Evolutionary conservation across 805 yeast species (phyloP).

Genomic region (Sporopachydermia quercuum): DNA sequence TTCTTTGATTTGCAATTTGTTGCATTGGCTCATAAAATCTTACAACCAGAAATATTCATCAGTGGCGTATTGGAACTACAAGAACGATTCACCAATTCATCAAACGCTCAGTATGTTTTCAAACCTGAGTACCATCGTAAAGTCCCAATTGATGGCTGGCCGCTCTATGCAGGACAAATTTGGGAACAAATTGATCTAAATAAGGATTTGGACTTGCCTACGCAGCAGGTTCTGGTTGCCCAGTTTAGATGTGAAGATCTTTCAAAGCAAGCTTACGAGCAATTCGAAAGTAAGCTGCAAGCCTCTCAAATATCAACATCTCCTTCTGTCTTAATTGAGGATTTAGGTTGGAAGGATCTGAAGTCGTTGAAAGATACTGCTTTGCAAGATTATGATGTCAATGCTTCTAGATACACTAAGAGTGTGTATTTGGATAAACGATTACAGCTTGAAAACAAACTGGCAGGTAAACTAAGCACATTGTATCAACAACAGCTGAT

Average conservation of each 20-base stretch:
- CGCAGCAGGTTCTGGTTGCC: conserved; percentile 91
- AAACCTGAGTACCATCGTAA: conserved; percentile 61
- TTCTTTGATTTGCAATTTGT: conserved; percentile 78
- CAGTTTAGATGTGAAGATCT: conserved; percentile 91
- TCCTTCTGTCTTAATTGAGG: conserved; percentile 8
- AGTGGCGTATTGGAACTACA: conserved; percentile 50
- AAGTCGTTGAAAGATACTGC: conserved; percentile 29
- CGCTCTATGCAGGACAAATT: conserved; percentile 73
- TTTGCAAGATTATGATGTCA: conserved; percentile 41
- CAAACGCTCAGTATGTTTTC: conserved; percentile 30
- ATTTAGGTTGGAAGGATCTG: conserved; percentile 27
- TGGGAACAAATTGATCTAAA: conserved; percentile 92
- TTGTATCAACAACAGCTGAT: conserved; percentile 29
- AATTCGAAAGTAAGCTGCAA: conserved; percentile 24
- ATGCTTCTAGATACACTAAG: conserved; percentile 63
- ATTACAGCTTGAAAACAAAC: conserved; percentile 27
- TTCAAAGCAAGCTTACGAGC: conserved; percentile 33
- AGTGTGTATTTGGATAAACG: conserved; percentile 56
- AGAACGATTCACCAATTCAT: conserved; percentile 29
- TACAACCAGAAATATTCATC: conserved; percentile 59
- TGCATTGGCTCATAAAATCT: conserved; percentile 71
- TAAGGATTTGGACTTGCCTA: conserved; percentile 90
- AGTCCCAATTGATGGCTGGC: conserved; percentile 94
- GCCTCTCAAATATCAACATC: conserved; percentile 10
- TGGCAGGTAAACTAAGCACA: conserved; percentile 31